Evolutionary conservation across 2,329 filamentous ascomycete genomes (phyloP).

Genomic region (Xylaria sp.): DNA sequence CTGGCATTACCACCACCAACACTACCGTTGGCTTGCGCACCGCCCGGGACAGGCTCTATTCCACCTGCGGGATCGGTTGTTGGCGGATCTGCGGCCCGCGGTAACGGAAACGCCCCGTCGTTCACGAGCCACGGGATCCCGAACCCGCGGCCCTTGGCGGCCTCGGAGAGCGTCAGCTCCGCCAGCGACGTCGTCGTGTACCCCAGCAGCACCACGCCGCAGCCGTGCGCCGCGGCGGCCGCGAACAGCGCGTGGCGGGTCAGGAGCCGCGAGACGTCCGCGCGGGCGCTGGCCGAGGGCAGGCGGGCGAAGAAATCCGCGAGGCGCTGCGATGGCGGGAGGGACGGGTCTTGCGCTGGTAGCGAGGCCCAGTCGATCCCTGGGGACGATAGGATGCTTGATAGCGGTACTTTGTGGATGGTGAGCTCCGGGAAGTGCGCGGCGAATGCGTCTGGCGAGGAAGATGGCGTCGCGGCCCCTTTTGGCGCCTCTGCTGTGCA

Average conservation of each 20-base stretch:
- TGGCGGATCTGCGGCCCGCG: constrained; percentile 5
- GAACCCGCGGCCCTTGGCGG: constrained; percentile 88
- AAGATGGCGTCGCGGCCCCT: too few species aligned
- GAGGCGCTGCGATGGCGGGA: constrained; percentile 45
- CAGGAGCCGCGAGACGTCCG: constrained; percentile 75
- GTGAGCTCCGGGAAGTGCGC: constrained; percentile 68
- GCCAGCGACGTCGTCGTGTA: constrained; percentile 88
- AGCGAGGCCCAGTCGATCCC: constrained; percentile 61
- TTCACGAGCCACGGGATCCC: constrained; percentile 80
- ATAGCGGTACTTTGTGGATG: constrained; percentile 68
- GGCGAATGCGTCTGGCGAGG: not conserved
- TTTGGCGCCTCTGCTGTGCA: too few species aligned
- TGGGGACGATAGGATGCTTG: constrained; percentile 37
- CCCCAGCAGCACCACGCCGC: constrained; percentile 77
- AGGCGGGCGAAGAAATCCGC: constrained; percentile 63
- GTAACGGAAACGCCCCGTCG: constrained; percentile 64
- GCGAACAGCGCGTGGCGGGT: constrained; percentile 73
- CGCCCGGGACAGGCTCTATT: not conserved
- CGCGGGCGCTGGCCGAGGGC: constrained; percentile 74
- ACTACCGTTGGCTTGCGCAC: not conserved
- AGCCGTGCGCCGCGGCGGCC: constrained; percentile 63
- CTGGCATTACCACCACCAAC: constrained; percentile 31
- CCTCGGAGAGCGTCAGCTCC: constrained; percentile 82
- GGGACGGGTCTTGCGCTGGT: constrained; percentile 28
- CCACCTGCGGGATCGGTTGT: not conserved